Conservation (phyloP, 495 filamentous ascomycete species). For the Penicillium maclennaniae region DNA sequence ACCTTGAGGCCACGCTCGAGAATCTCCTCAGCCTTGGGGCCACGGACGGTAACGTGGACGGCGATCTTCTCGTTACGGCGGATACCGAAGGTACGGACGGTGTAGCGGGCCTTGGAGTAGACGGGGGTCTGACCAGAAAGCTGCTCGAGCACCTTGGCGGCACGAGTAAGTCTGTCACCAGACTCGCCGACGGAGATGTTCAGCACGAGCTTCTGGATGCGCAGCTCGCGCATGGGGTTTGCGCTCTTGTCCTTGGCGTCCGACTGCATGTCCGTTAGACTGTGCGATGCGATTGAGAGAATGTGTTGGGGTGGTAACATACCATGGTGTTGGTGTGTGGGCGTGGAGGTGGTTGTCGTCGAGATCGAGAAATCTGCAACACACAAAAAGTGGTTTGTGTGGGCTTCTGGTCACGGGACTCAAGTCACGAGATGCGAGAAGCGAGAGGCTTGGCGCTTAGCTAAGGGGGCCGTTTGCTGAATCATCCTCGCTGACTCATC, state of each 20-base stretch:
- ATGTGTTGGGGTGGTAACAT: slow-evolving; percentile 25
- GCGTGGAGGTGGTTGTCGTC: slow-evolving; percentile 46
- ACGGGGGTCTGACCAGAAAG: slow-evolving; percentile 99
- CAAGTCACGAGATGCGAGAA: slow-evolving; percentile 23
- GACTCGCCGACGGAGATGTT: slow-evolving; percentile 99
- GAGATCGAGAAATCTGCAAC: slow-evolving; percentile 34
- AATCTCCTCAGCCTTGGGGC: slow-evolving; percentile 99
- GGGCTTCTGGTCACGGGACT: slow-evolving; percentile 29
- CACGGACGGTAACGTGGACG: slow-evolving; percentile 98
- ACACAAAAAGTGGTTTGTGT: slow-evolving; percentile 44
- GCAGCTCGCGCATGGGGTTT: slow-evolving; percentile 99
- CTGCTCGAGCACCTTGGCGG: slow-evolving; percentile 99
- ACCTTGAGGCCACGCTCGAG: slow-evolving; percentile 99
- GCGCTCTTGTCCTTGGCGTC: slow-evolving; percentile 72
- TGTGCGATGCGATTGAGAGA: slow-evolving; percentile 5
- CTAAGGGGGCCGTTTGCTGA: slow-evolving; percentile 1
- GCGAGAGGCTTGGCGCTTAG: slow-evolving; percentile 38
- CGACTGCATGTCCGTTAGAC: slow-evolving; percentile 43
- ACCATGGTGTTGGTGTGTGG: slow-evolving; percentile 45
- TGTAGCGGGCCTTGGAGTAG: slow-evolving; percentile 99
- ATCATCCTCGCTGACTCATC: slow-evolving; percentile 11
- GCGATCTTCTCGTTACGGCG: slow-evolving; percentile 99
- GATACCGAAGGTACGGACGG: slow-evolving; percentile 99
- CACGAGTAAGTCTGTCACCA: slow-evolving; percentile 99
- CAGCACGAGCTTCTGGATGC: slow-evolving; percentile 99